These are phyloP conservation scores for Balakata baccata DNA, from an alignment of 345 rosid species.

Conservation along the genomic window DNA sequence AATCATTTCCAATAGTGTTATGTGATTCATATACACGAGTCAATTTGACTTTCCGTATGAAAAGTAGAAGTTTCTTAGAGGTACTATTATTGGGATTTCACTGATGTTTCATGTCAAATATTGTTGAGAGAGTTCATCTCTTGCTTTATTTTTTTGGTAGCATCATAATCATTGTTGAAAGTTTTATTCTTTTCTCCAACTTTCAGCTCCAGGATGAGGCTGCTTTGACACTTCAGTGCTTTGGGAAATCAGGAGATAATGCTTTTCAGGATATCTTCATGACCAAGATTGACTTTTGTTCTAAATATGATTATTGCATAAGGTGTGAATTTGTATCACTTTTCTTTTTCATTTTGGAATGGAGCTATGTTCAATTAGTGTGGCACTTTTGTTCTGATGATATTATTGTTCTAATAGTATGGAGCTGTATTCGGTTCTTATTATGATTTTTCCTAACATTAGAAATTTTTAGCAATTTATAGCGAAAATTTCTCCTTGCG, in stretches of 20 bases:
- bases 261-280: conserved; percentile 75
- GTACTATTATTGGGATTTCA: conserved; percentile 37
- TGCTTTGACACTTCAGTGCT: conserved; percentile 58
- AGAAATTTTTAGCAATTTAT: background rate
- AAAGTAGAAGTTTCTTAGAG: conserved; percentile 61
- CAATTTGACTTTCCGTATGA: conserved; percentile 74
- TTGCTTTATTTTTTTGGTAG: conserved; percentile 4
- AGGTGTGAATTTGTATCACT: conserved; percentile 45
- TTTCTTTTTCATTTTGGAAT: background rate
- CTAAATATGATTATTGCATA: conserved; percentile 69
- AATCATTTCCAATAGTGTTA: conserved; percentile 62
- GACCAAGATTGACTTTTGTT: conserved; percentile 73
- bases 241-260: conserved; percentile 62
- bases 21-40: conserved; percentile 46
- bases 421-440: background rate
- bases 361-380: background rate
- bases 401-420: background rate
- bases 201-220: conserved; percentile 79
- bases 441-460: background rate
- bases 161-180: background rate
- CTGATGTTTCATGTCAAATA: conserved; percentile 2
- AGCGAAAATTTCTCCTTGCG: background rate
- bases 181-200: conserved; percentile 12
- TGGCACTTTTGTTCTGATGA: no score
- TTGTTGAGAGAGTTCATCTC: background rate